Evolutionary conservation across 2,329 filamentous ascomycete genomes (phyloP), one percentile per base, ranked within the genome.

Genomic region (Trichoderma sp.): DNA sequence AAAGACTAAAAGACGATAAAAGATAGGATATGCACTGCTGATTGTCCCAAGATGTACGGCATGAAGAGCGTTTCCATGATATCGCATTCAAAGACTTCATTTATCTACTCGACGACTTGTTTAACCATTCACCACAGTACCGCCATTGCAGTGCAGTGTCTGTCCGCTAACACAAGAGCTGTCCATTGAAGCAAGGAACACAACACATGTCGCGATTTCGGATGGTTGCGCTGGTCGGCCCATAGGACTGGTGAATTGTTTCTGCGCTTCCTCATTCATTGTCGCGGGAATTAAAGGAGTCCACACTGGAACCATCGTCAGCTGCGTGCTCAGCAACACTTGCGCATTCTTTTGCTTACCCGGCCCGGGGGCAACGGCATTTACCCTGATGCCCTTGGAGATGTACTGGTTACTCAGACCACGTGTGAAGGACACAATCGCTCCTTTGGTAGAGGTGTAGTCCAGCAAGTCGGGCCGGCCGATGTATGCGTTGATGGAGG

Each of bases 401-500:
- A 92, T 78, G 69, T 88, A 88, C 74, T 94, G 90, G 74, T 93
- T 94, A 66, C 87, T 89, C 26, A 95, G 79, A 0, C 84, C 90
- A 43, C 91, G 87, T 0, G 91, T 94, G 77, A 95, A 95, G 3
- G 91, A 85, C 3, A 94, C 78, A 69, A 95, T 89, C 62, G 90
- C 91, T 43, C 90, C 91, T 75, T 91, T 92, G 28, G 89, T 92
- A 1, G 88, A 87, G 0, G 90, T 93, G 79, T 95, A 94, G 76
- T 95, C 91, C 56, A 95, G 84, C 2, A 94, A 83, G 71, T 94
- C 91, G 0, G 89, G 88, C 1, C 90, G 89, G 45, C 91, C 91
- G 65, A 93, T 85, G 78, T 94, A 95, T 28, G 88, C 90, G 75
- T 94, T 94, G 74, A 95, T 88, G 39, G 90, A 93, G 51, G 90